phyloP scores from a whole-genome alignment of 1,284 basidiomycete genomes.

The Violaceomyces palustris region DNA sequence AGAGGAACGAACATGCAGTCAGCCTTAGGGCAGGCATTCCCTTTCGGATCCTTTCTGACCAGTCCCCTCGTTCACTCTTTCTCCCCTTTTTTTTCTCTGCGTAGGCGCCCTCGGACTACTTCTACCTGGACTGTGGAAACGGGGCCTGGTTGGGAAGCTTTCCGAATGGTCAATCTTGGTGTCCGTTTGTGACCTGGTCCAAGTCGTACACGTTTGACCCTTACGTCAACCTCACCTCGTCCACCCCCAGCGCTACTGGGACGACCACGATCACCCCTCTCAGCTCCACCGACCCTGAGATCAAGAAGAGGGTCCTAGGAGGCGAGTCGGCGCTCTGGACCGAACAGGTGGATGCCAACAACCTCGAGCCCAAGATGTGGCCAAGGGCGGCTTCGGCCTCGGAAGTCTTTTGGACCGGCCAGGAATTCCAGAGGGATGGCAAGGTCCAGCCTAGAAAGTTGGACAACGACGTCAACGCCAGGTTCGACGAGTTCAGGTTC shows the following conservation, averaged over 20 bases:
- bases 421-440: no score
- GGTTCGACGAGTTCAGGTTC: no score
- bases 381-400: slow-evolving; percentile 72
- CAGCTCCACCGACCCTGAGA: no score
- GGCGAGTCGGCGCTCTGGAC: slow-evolving; percentile 71
- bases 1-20: no score
- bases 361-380: slow-evolving; percentile 68
- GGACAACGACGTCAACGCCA: no score
- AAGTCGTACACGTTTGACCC: slow-evolving; percentile 71
- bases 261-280: no score
- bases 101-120: slow-evolving; percentile 61
- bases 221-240: slow-evolving; percentile 15
- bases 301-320: slow-evolving; percentile 64
- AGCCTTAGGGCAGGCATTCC: no score
- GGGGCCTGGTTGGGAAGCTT: slow-evolving; percentile 71
- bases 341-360: slow-evolving; percentile 67
- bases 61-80: neutral
- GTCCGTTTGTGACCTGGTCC: slow-evolving; percentile 12
- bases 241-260: slow-evolving; percentile 5
- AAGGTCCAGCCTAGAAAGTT: no score
- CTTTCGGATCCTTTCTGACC: neutral
- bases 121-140: slow-evolving; percentile 67
- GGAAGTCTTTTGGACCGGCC: slow-evolving; percentile 76
- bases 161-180: slow-evolving; percentile 60
- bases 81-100: neutral